Conservation (phyloP, 2,329 filamentous ascomycete species). For the Geosmithia flava region DNA sequence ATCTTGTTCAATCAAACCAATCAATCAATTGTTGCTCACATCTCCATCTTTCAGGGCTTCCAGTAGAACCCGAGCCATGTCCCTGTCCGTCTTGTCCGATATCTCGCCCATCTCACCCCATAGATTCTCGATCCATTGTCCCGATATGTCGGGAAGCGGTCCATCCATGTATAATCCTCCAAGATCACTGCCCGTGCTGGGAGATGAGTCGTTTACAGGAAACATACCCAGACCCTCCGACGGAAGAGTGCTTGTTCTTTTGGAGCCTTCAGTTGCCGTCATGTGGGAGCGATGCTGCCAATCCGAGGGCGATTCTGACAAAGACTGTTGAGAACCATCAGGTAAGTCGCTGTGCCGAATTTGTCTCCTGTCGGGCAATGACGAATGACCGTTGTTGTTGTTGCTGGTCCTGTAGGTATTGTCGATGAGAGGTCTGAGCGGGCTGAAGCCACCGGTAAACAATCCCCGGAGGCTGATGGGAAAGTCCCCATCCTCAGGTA, state of each 20-base stretch:
- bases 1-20: too few relatives aligned
- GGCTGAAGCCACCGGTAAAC: conserved; percentile 23
- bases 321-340: conserved; percentile 5
- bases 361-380: neutral
- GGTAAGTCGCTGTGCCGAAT: neutral
- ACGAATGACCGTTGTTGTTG: neutral
- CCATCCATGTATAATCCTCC: conserved; percentile 15
- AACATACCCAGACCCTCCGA: conserved; percentile 12
- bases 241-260: conserved; percentile 5
- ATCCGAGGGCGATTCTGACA: conserved; percentile 6
- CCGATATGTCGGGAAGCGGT: conserved; percentile 12
- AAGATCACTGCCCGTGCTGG: conserved; percentile 9
- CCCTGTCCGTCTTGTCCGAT: conserved; percentile 17
- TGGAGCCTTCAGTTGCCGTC: too few relatives aligned
- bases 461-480: conserved; percentile 22
- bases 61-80: conserved; percentile 23
- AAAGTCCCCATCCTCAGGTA: conserved; percentile 26
- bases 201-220: conserved; percentile 4
- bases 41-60: conserved; percentile 21
- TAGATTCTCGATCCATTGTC: conserved; percentile 23
- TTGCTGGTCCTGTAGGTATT: conserved; percentile 9
- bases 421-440: conserved; percentile 16
- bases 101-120: conserved; percentile 18
- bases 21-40: conserved; percentile 5
- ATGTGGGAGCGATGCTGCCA: conserved; percentile 1